These are phyloP conservation scores for Artemisia argyi DNA, from an alignment of 129 eudicot genomes.

Conservation along the genomic window DNA sequence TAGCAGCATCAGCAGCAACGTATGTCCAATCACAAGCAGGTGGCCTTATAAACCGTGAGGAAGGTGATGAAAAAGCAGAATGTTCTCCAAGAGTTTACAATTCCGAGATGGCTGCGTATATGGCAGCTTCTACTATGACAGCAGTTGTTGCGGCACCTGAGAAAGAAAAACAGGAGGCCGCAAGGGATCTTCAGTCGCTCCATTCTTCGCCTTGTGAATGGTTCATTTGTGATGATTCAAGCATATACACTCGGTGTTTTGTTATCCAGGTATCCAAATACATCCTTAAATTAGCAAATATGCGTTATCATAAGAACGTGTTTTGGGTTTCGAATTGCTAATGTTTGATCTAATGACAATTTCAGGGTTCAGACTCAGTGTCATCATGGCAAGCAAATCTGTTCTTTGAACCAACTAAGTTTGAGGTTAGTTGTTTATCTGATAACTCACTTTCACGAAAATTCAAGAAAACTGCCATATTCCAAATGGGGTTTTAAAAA, in stretches of 20 bases:
- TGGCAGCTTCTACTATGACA: constrained; percentile 88
- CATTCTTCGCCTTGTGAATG: constrained; percentile 86
- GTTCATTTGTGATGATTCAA: constrained; percentile 79
- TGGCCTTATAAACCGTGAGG: constrained; percentile 31
- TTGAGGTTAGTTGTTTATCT: constrained; percentile 52
- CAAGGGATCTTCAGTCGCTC: constrained; percentile 68
- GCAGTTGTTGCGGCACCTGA: constrained; percentile 87
- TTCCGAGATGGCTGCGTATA: constrained; percentile 75
- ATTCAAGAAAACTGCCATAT: too few relatives aligned
- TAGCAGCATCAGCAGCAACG: constrained; percentile 82
- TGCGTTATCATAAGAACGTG: neutral
- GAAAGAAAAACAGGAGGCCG: constrained; percentile 72
- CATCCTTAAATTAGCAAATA: neutral
- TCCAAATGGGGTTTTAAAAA: too few relatives aligned
- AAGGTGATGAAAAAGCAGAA: constrained; percentile 33
- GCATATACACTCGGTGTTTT: constrained; percentile 72
- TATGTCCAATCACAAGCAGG: constrained; percentile 63
- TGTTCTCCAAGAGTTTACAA: constrained; percentile 39
- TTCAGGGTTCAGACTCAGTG: constrained; percentile 78
- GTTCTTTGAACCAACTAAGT: constrained; percentile 76
- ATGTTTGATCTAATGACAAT: constrained; percentile 6
- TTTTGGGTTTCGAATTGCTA: neutral
- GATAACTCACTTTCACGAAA: constrained; percentile 9
- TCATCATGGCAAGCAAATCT: constrained; percentile 94
- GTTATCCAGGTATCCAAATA: constrained; percentile 61